Base-by-base conservation (phyloP, 805 yeast genomes). In the Suhomyces emberorum region DNA sequence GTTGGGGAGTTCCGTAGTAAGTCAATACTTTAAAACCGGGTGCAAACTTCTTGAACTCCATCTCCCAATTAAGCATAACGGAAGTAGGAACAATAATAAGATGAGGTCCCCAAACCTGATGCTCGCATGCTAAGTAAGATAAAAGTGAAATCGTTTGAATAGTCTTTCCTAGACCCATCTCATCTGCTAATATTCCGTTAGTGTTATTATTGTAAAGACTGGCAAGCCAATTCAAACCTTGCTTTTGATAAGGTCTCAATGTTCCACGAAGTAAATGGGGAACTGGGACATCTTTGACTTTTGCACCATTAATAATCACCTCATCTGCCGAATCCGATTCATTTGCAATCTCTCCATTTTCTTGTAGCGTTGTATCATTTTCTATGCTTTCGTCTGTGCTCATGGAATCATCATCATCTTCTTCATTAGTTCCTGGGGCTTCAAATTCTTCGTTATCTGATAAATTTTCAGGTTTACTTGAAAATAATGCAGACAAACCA, bases 131-230 rank as follows among this genome's bases (percentile, higher is more conserved):
- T 35, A 93, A 66, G 57, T 89, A 89, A 0, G 95, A 72, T 14
- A 93, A 63, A 28, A 93, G 62, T 0, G 97, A 77, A 35, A 93
- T 93, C 0, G 98, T 93, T 57, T 93, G 99, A 40, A 93, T 91
- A 0, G 99, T 93, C 57, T 93, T 93, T 47, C 95, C 98, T 28
- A 93, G 72, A 37, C 99, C 99, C 99, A 93, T 93, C 57, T 93
- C 99, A 61, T 93, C 99, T 1, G 99, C 99, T 31, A 93, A 71
- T 34, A 93, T 93, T 45, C 99, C 98, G 58, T 93, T 93, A 4
- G 98, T 93, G 38, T 85, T 79, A 52, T 87, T 87, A 56, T 87
- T 87, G 64, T 89, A 91, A 39, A 93, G 65, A 30, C 96, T 88
- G 1, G 96, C 98, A 32, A 93, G 65, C 99, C 99, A 93, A 48